Evolutionary conservation across 164 flowering plant species (phyloP).

Genomic region (Stephania yunnanensis): DNA sequence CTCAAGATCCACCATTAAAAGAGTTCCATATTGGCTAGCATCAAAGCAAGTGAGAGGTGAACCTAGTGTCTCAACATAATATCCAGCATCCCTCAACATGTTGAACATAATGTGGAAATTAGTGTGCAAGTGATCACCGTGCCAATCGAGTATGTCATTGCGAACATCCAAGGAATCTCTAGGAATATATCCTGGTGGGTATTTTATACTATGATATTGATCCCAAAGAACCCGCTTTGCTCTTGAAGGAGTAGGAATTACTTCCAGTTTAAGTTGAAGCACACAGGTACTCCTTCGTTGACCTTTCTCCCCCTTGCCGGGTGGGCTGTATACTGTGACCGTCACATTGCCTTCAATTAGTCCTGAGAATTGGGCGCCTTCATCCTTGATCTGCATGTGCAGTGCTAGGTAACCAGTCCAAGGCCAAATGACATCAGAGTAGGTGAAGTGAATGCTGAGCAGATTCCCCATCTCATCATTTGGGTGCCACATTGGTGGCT

Average conservation of each 20-base stretch:
- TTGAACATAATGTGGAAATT: slow-evolving; percentile 93
- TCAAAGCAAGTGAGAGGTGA: slow-evolving; percentile 99
- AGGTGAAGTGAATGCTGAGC: slow-evolving; percentile 76
- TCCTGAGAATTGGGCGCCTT: slow-evolving; percentile 83
- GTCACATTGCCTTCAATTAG: slow-evolving; percentile 88
- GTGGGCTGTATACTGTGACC: slow-evolving; percentile 71
- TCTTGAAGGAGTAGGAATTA: slow-evolving; percentile 87
- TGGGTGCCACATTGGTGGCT: slow-evolving; percentile 86
- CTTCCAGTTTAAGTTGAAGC: slow-evolving; percentile 73
- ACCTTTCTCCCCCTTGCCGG: slow-evolving; percentile 57
- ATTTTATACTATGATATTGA: slow-evolving; percentile 94
- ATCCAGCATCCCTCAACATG: slow-evolving; percentile 90
- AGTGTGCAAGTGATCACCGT: slow-evolving; percentile 97
- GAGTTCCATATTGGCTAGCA: slow-evolving; percentile 95
- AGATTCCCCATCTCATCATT: slow-evolving; percentile 77
- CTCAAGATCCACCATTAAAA: slow-evolving; percentile 92
- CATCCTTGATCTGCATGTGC: slow-evolving; percentile 96
- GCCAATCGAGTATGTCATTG: slow-evolving; percentile 99
- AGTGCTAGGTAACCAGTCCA: slow-evolving; percentile 97
- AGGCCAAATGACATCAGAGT: slow-evolving; percentile 93
- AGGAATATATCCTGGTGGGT: slow-evolving; percentile 98
- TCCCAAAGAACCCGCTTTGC: slow-evolving; percentile 84
- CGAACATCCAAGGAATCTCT: slow-evolving; percentile 99
- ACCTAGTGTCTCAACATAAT: slow-evolving; percentile 88
- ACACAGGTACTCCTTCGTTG: slow-evolving; percentile 57